Evolutionary conservation across 257 asterid species (phyloP), one percentile per base, ranked within the genome.

Genomic region (Rubia yunnanensis): DNA sequence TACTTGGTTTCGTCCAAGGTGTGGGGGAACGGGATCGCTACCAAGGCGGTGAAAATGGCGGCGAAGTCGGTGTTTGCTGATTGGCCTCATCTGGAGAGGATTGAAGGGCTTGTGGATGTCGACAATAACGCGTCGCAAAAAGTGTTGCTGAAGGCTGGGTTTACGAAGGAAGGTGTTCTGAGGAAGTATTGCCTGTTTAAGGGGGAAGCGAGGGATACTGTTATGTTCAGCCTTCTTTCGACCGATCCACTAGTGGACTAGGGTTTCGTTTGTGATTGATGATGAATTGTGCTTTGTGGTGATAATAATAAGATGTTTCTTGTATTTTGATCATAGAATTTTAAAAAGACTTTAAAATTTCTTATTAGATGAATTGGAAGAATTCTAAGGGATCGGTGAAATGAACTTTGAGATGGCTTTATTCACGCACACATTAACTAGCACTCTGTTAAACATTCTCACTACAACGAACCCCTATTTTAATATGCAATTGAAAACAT

Each of bases 21-120:
- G 30, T 88, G 96, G 96, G 98, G 96, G 1, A 86, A 80, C 41
- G 95, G 98, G 22, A 77, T 91, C 11, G 89, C 85, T 11, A 83
- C 96, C 0, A 68, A 64, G 77, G 96, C 95, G 20, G 96, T 85
- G 74, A 82, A 65, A 70, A 73, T 81, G 85, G 94, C 82, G 72
- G 90, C 88, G 48, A 38, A 76, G 62, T 32, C 74, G 5, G 83
- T 84, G 36, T 91, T 88, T 20, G 59, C 62, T 32, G 92, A 88
- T 71, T 88, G 94, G 98, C 81, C 76, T 5, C 85, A 85, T 23
- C 74, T 86, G 69, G 87, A 82, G 77, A 79, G 95, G 69, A 75
- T 86, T 74, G 87, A 91, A 81, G 98, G 88, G 65, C 60, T 91
- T 64, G 96, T 79, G 69, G 94, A 72, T 60, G 77, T 78, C 61